Percentiles rank a stretch among this genome's conserved stretches.
These are phyloP conservation scores for Daldinia decipiens DNA, from an alignment of 495 filamentous ascomycete genomes.

Conservation along the genomic window DNA sequence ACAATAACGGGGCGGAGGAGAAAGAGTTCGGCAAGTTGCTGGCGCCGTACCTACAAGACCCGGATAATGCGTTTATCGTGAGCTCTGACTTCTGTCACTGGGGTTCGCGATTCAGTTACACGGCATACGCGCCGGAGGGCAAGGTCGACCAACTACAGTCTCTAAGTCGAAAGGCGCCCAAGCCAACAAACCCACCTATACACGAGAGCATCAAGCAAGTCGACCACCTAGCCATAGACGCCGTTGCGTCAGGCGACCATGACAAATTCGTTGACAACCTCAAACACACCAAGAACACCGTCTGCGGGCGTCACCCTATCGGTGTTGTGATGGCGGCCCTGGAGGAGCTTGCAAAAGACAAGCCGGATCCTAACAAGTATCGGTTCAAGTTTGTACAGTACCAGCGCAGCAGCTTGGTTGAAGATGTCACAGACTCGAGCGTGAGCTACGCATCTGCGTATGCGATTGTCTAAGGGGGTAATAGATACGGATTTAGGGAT, in stretches of 20 bases:
- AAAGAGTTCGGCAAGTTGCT: conserved; percentile 73
- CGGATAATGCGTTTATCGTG: conserved; percentile 82
- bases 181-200: conserved; percentile 67
- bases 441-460: conserved; percentile 94
- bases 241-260: conserved; percentile 79
- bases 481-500: neutral
- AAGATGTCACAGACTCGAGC: conserved; percentile 77
- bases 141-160: conserved; percentile 37
- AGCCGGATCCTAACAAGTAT: conserved; percentile 59
- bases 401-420: conserved; percentile 85
- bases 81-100: conserved; percentile 98
- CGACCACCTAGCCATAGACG: conserved; percentile 83
- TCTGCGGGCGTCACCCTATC: conserved; percentile 96
- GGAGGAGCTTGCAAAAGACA: conserved; percentile 64
- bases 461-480: conserved; percentile 62
- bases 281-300: conserved; percentile 82
- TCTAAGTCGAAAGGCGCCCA: conserved; percentile 30
- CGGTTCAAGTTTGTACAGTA: conserved; percentile 89
- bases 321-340: conserved; percentile 91
- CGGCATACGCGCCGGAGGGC: conserved; percentile 74
- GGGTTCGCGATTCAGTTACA: conserved; percentile 88
- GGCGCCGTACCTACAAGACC: conserved; percentile 82
- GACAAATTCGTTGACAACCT: conserved; percentile 73
- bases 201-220: conserved; percentile 86
- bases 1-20: conserved; percentile 72